These are phyloP conservation scores for Neonectria punicea DNA, from an alignment of 2,329 filamentous ascomycete genomes.

Conservation along the genomic window DNA sequence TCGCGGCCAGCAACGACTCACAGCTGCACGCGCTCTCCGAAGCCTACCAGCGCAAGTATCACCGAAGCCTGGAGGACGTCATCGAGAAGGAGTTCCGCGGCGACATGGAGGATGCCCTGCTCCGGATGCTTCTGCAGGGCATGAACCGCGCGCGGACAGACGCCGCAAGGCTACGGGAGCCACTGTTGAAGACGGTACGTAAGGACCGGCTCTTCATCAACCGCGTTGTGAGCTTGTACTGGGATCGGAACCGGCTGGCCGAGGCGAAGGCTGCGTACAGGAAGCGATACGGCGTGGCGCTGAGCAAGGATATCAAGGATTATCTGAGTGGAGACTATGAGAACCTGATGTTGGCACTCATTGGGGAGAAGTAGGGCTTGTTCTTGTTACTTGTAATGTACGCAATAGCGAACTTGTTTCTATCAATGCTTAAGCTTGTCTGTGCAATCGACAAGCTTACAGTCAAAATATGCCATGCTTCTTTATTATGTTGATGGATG, in stretches of 20 bases:
- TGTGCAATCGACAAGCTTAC: not conserved
- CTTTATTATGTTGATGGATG: too few species aligned
- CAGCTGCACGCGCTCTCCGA: constrained; percentile 46
- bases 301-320: constrained; percentile 42
- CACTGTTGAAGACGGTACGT: constrained; percentile 41
- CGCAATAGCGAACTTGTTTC: not conserved
- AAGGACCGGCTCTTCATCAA: constrained; percentile 48
- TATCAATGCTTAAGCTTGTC: not conserved
- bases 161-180: constrained; percentile 37
- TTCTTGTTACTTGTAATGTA: not conserved
- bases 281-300: constrained; percentile 66
- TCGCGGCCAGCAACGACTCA: constrained; percentile 45
- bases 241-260: constrained; percentile 44
- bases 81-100: constrained; percentile 51
- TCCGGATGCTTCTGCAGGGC: constrained; percentile 44
- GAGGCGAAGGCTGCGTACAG: constrained; percentile 66
- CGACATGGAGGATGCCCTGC: constrained; percentile 48
- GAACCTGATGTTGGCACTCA: constrained; percentile 43
- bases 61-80: constrained; percentile 46
- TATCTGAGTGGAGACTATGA: constrained; percentile 44
- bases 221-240: constrained; percentile 46
- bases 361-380: constrained; percentile 39
- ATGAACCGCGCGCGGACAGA: constrained; percentile 40
- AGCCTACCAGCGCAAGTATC: constrained; percentile 47
- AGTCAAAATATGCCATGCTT: not conserved